Base-by-base conservation (phyloP, 257 asterid species). In the Fraxinus anomala region DNA sequence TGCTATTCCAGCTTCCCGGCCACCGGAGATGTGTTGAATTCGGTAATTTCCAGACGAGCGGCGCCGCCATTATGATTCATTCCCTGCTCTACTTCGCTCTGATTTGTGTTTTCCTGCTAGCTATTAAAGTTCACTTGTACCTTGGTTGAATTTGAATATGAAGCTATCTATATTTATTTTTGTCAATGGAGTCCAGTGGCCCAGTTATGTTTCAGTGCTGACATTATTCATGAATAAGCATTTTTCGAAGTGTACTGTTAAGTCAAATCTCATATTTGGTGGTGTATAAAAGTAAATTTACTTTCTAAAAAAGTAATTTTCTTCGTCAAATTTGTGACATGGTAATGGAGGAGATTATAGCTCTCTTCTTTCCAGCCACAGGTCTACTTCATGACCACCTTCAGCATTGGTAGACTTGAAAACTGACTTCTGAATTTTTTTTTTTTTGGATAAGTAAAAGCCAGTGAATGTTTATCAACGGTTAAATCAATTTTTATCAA, bases 1-100 rank as follows among this genome's bases (percentile, higher is more conserved):
- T 87, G 73, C 81, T 89, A 28, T 87, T 89, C 72, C 91, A 89
- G 77, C 69, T 89, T 5, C 91, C 93, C 0, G 91, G 88, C 7
- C 88, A 77, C 77, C 85, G 66, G 0, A 82, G 86, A 4, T 81
- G 82, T 59, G 85, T 89, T 40, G 94, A 87, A 44, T 89, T 89
- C 68, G 89, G 87, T 21, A 84, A 77, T 59, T 73, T 89, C 5
- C 89, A 85, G 77, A 85, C 92, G 1, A 85, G 94, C 33, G 92
- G 87, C 1, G 89, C 89, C 0, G 86, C 92, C 70, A 77, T 88
- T 23, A 70, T 83, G 83, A 81, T 88, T 65, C 94, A 88, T 39
- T 26, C 94, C 28, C 77, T 89, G 72, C 83, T 89, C 40, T 88
- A 74, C 80, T 89, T 88, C 74, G 92, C 90, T 42, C 83, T 89